Evolutionary conservation across 371 early-diverging fungal genomes (phyloP).

Genomic region (Mortierella sp.): DNA sequence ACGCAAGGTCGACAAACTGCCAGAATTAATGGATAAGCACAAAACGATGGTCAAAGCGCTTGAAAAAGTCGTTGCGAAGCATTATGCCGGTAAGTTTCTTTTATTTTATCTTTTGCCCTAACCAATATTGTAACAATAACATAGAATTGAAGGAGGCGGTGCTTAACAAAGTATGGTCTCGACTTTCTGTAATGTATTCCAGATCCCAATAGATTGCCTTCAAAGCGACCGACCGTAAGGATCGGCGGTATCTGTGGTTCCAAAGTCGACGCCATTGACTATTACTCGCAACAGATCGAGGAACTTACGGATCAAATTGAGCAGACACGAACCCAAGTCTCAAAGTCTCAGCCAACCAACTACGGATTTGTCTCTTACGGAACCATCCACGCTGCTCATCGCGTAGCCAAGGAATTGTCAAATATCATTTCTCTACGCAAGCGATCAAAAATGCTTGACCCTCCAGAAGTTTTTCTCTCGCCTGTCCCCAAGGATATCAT

Average conservation of each 20-base stretch:
- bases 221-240: constrained; percentile 67
- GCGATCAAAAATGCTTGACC: constrained; percentile 54
- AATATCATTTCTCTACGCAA: constrained; percentile 33
- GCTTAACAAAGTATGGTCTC: background rate
- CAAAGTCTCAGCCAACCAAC: constrained; percentile 68
- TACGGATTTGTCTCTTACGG: constrained; percentile 84
- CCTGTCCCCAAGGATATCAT: constrained; percentile 86
- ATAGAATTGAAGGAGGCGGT: no score
- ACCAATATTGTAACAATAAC: background rate
- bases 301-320: constrained; percentile 76
- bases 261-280: constrained; percentile 83
- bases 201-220: constrained; percentile 63
- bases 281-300: constrained; percentile 75
- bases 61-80: constrained; percentile 75
- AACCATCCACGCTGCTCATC: constrained; percentile 72
- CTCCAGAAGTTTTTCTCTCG: constrained; percentile 64
- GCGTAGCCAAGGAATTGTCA: constrained; percentile 63
- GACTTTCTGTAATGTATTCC: constrained; percentile 22
- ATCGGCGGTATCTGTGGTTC: constrained; percentile 65
- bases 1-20: constrained; percentile 73
- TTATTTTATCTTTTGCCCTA: constrained; percentile 31
- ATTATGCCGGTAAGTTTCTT: constrained; percentile 62
- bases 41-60: constrained; percentile 72
- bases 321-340: constrained; percentile 61
- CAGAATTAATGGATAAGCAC: constrained; percentile 79